Evolutionary conservation across 73 alveolate species (phyloP).

Genomic region (Paramecium sonneborni): DNA sequence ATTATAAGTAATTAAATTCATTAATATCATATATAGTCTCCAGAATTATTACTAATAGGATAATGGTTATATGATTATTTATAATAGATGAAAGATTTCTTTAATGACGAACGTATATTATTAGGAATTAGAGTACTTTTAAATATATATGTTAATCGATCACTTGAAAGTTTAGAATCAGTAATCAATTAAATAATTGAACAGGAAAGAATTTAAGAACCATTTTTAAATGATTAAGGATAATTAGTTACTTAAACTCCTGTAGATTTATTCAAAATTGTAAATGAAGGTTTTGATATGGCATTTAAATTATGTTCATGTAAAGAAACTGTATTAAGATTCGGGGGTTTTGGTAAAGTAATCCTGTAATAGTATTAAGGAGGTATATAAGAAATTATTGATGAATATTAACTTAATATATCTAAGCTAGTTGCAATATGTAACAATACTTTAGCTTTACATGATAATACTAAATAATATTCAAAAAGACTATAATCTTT

Average conservation of each 20-base stretch:
- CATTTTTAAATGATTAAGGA: constrained; percentile 19
- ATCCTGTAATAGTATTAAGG: neutral
- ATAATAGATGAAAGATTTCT: constrained; percentile 34
- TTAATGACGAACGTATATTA: constrained; percentile 55
- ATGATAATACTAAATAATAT: constrained; percentile 22
- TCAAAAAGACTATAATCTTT: neutral
- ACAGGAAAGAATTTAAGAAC: constrained; percentile 30
- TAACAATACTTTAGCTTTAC: constrained; percentile 10
- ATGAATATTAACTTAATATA: neutral
- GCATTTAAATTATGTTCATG: constrained; percentile 18
- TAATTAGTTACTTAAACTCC: constrained; percentile 8
- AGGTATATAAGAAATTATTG: neutral
- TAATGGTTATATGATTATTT: constrained; percentile 48
- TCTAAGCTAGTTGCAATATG: neutral
- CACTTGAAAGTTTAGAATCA: constrained; percentile 50
- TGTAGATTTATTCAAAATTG: constrained; percentile 59
- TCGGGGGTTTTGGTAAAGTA: constrained; percentile 27
- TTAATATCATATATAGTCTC: neutral
- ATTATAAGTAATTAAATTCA: neutral
- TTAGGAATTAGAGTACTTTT: constrained; percentile 27
- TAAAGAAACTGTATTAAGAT: constrained; percentile 10
- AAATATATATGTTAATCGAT: constrained; percentile 40
- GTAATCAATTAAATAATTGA: constrained; percentile 35
- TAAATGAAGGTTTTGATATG: constrained; percentile 63
- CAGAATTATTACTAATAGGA: neutral